Base-by-base conservation (phyloP, 306 rosid species). In the Senna siamea region DNA sequence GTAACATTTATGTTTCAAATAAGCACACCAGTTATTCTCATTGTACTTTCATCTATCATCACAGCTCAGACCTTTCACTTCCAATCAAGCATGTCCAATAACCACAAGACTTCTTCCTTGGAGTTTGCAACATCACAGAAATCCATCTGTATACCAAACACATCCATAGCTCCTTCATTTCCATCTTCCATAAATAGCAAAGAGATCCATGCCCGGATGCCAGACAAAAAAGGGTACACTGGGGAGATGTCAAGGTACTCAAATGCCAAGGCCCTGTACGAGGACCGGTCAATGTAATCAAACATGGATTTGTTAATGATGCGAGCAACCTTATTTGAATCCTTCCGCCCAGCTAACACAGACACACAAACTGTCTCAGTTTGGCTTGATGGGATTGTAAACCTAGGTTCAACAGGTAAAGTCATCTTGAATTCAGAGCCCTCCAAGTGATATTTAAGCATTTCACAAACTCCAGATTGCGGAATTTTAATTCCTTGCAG, bases 81-180 rank as follows among this genome's bases (percentile, higher is more conserved):
- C 99, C 99, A 95, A 78, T 95, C 96, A 38, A 95, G 99, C 90
- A 92, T 88, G 79, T 95, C 97, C 79, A 92, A 57, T 30, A 95
- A 84, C 93, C 98, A 88, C 79, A 92, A 75, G 71, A 95, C 96
- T 79, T 92, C 99, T 41, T 89, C 93, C 92, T 90, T 86, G 0
- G 99, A 81, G 69, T 83, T 90, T 41, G 99, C 97, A 68, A 89
- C 95, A 80, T 92, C 96, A 78, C 90, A 84, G 84, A 92, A 95
- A 87, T 95, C 99, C 90, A 95, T 88, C 81, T 88, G 96, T 66
- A 95, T 85, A 68, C 93, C 99, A 78, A 87, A 92, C 13, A 95
- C 99, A 84, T 90, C 89, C 79, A 89, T 78, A 7, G 61, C 75
- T 70, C 82, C 92, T 62, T 88, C 96, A 66, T 66, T 73, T 87